Evolutionary conservation across 129 eudicot species (phyloP).

Genomic region (carrot (Daucus carota)): DH1_v3.0 NC_030389.2:12295501-12296000

Average conservation of each 20-base stretch:
- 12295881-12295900: constrained; percentile 51
- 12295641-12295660: neutral
- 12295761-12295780: neutral
- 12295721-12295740: neutral
- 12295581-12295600: too few relatives aligned
- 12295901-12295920: constrained; percentile 75
- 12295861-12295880: constrained; percentile 25
- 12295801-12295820: neutral
- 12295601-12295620: too few relatives aligned
- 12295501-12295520: too few relatives aligned
- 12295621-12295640: too few relatives aligned
- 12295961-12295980: constrained; percentile 56
- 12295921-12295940: constrained; percentile 87
- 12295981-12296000: constrained; percentile 69
- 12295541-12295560: too few relatives aligned
- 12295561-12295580: too few relatives aligned
- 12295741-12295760: neutral
- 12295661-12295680: too few relatives aligned
- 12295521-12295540: too few relatives aligned
- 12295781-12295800: neutral
- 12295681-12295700: neutral
- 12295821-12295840: neutral
- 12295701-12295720: neutral
- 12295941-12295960: constrained; percentile 69
- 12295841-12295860: constrained; percentile 20